Conservation (phyloP, 2,329 filamentous ascomycete species). For the Teratosphaeria zuluensis region DNA sequence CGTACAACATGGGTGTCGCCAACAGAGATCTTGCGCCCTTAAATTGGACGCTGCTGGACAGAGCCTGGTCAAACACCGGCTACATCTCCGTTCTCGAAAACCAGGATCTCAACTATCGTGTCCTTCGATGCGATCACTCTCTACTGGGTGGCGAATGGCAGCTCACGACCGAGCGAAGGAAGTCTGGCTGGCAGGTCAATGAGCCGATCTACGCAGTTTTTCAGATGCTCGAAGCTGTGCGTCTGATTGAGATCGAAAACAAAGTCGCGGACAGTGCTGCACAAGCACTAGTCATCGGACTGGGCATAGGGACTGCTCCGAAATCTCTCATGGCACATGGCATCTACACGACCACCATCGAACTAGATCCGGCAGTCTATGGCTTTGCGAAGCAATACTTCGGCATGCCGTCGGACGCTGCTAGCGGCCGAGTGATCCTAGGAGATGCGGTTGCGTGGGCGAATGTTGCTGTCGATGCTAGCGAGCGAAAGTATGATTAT, state of each 20-base stretch:
- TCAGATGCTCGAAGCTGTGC: slow-evolving; percentile 83
- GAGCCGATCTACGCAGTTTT: slow-evolving; percentile 97
- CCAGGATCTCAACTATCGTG: slow-evolving; percentile 57
- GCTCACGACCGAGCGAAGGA: slow-evolving; percentile 35
- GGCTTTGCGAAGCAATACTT: slow-evolving; percentile 79
- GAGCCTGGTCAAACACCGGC: slow-evolving; percentile 77
- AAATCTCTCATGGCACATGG: slow-evolving; percentile 78
- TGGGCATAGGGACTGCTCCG: slow-evolving; percentile 87
- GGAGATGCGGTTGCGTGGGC: slow-evolving; percentile 71
- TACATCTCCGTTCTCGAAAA: slow-evolving; percentile 88
- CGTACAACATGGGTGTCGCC: slow-evolving; percentile 49
- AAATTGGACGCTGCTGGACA: slow-evolving; percentile 67
- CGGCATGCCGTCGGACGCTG: slow-evolving; percentile 65
- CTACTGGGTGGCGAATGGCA: slow-evolving; percentile 89
- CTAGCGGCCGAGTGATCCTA: slow-evolving; percentile 49
- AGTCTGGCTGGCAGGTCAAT: slow-evolving; percentile 44
- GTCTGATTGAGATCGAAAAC: slow-evolving; percentile 55
- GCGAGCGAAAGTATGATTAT: slow-evolving; percentile 57
- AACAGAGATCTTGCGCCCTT: slow-evolving; percentile 56
- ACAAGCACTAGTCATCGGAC: slow-evolving; percentile 72
- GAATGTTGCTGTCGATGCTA: slow-evolving; percentile 34
- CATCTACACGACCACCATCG: slow-evolving; percentile 85
- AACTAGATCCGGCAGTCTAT: slow-evolving; percentile 86
- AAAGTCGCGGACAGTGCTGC: slow-evolving; percentile 26
- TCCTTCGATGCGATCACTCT: slow-evolving; percentile 89